Conservation (phyloP, 2,329 filamentous ascomycete genomes). For the Botrytis squamosa region DNA sequence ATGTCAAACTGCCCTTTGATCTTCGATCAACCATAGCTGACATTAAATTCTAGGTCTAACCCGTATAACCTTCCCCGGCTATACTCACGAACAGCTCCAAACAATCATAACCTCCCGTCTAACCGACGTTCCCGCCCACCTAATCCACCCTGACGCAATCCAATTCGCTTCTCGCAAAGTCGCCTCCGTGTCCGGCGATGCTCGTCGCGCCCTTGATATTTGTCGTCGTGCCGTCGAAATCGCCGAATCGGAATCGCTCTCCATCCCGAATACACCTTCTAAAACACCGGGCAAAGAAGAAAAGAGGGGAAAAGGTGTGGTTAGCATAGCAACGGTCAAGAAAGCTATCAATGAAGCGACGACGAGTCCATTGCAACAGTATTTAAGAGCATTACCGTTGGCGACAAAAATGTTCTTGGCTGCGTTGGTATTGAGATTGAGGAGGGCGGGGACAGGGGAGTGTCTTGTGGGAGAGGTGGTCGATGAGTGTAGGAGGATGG, state of each 20-base stretch:
- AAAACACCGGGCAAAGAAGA: conserved; percentile 47
- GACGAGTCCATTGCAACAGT: conserved; percentile 86
- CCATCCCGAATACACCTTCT: conserved; percentile 59
- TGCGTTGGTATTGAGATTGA: conserved; percentile 73
- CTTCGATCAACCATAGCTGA: conserved; percentile 23
- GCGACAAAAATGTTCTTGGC: conserved; percentile 82
- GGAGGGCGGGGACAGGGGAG: conserved; percentile 82
- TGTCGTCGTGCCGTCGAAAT: conserved; percentile 94
- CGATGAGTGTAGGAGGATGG: conserved; percentile 76
- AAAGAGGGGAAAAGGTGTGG: conserved; percentile 48
- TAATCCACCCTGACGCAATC: conserved; percentile 89
- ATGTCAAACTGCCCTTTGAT: neutral
- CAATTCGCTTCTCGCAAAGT: conserved; percentile 97
- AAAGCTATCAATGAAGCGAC: conserved; percentile 94
- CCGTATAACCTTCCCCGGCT: conserved; percentile 94
- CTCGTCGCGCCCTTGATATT: conserved; percentile 87
- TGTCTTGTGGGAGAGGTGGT: conserved; percentile 85
- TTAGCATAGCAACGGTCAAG: conserved; percentile 92
- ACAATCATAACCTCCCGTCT: conserved; percentile 94
- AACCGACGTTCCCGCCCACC: conserved; percentile 79
- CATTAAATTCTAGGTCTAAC: conserved; percentile 60
- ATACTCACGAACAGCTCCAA: conserved; percentile 96
- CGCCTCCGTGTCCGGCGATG: conserved; percentile 92
- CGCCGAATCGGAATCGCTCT: conserved; percentile 68
- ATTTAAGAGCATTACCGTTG: conserved; percentile 77